Conservation (phyloP, 2,329 filamentous ascomycete species). For the Lizonia empirigonia region DNA sequence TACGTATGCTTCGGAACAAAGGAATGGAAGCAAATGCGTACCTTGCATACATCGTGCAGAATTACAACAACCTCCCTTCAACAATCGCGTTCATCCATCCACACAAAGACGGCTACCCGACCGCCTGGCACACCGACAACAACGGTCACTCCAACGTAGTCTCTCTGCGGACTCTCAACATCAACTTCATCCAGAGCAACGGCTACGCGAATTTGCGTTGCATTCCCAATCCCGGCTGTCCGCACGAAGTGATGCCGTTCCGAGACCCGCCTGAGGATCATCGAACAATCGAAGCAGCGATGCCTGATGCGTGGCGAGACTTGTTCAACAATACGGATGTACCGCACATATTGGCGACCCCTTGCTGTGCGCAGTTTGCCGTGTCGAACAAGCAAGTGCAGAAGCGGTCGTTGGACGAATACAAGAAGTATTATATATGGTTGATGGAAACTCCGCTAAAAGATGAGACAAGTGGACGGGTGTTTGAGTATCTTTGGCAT, state of each 20-base stretch:
- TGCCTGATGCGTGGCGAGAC: conserved; percentile 50
- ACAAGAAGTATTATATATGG: conserved; percentile 36
- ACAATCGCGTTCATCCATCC: conserved; percentile 32
- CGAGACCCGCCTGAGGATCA: conserved; percentile 30
- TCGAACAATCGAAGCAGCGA: conserved; percentile 33
- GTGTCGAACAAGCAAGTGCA: conserved; percentile 40
- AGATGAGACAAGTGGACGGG: conserved; percentile 31
- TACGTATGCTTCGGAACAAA: conserved; percentile 28
- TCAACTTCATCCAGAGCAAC: conserved; percentile 45
- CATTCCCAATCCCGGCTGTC: conserved; percentile 46
- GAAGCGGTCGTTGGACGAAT: conserved; percentile 35
- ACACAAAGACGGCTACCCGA: conserved; percentile 10
- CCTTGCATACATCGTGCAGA: conserved; percentile 33
- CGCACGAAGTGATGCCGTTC: conserved; percentile 44
- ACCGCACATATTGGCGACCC: conserved; percentile 52
- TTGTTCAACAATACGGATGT: conserved; percentile 47
- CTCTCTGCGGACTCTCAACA: conserved; percentile 38
- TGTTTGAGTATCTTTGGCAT: conserved; percentile 39
- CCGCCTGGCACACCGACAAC: conserved; percentile 9
- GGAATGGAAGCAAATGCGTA: conserved; percentile 34
- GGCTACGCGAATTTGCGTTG: conserved; percentile 54
- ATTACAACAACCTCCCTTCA: conserved; percentile 31
- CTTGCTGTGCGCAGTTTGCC: conserved; percentile 52
- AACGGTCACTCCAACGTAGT: conserved; percentile 10
- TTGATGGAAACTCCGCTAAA: conserved; percentile 32